phyloP scores from a whole-genome alignment of 768 basidiomycete species.

The Amanita exitialis region DNA sequence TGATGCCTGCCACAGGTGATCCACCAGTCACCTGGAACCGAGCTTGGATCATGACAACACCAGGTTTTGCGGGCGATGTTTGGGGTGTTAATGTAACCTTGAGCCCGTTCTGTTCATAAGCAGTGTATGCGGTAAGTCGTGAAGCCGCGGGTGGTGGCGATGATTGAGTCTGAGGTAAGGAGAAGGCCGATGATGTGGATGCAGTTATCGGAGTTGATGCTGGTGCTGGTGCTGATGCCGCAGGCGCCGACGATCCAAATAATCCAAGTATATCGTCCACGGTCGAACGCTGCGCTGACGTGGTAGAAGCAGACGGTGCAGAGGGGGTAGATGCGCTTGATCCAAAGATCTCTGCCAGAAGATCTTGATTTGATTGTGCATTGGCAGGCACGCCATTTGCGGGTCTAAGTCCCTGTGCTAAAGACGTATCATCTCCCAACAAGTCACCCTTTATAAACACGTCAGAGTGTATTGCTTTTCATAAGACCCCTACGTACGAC shows the following conservation, averaged over 20 bases:
- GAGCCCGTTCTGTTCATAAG: constrained; percentile 88
- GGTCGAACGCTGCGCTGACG: constrained; percentile 41
- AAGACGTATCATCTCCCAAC: constrained; percentile 63
- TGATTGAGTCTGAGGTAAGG: constrained; percentile 27
- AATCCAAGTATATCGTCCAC: constrained; percentile 90
- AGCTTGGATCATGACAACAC: constrained; percentile 83
- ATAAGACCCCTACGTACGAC: constrained; percentile 47
- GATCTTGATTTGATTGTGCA: constrained; percentile 65
- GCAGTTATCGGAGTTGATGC: constrained; percentile 12
- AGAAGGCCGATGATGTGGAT: constrained; percentile 22
- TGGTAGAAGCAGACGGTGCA: constrained; percentile 23
- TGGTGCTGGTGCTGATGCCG: constrained; percentile 17
- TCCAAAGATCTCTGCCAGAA: constrained; percentile 92
- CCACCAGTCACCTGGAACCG: constrained; percentile 66
- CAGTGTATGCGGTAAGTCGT: constrained; percentile 64
- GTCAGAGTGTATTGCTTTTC: neutral
- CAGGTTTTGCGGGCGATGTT: constrained; percentile 70
- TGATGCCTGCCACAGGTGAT: constrained; percentile 49
- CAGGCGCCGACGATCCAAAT: constrained; percentile 46
- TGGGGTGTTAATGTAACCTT: constrained; percentile 87
- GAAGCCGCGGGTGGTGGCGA: constrained; percentile 28
- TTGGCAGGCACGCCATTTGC: constrained; percentile 31
- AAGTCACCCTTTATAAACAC: constrained; percentile 47
- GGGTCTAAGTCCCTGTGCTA: constrained; percentile 22
- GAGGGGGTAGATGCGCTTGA: constrained; percentile 22